Evolutionary conservation across 2,329 filamentous ascomycete genomes (phyloP).

Genomic region (Ophiocordyceps camponoti-floridani): DNA sequence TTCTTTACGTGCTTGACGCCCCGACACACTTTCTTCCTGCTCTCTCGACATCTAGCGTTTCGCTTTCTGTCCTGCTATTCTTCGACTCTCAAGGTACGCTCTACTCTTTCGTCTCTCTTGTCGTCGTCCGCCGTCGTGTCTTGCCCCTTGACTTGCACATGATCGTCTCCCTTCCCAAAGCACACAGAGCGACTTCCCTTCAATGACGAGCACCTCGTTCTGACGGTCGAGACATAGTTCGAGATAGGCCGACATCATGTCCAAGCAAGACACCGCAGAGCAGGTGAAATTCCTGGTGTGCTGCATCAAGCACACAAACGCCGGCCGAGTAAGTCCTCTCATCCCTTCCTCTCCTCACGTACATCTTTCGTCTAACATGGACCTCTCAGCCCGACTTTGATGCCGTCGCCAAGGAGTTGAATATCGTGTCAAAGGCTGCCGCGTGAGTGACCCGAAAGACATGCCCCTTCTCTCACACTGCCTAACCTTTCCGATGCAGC

Average conservation of each 20-base stretch:
- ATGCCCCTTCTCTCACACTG: background rate
- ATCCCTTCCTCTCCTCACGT: background rate
- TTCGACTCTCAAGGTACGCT: too few species aligned
- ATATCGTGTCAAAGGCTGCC: conserved; percentile 46
- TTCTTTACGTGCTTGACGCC: too few species aligned
- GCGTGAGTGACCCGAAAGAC: conserved; percentile 36
- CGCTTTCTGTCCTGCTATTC: too few species aligned
- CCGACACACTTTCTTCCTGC: too few species aligned
- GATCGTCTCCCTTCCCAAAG: background rate
- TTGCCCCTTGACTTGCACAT: background rate
- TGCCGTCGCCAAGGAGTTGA: conserved; percentile 44
- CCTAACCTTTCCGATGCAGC: conserved; percentile 16
- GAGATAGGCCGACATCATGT: conserved; percentile 10
- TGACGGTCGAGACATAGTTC: too few species aligned
- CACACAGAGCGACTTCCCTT: background rate
- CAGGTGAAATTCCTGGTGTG: conserved; percentile 49
- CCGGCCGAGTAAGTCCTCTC: conserved; percentile 33
- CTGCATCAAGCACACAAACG: conserved; percentile 43
- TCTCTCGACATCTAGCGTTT: too few species aligned
- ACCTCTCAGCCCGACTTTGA: conserved; percentile 40
- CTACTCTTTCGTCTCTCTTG: background rate
- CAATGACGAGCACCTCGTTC: background rate
- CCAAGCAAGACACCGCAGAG: conserved; percentile 28
- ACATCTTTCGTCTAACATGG: background rate
- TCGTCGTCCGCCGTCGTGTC: background rate